Evolutionary conservation across 1,139 yeast genomes (phyloP), one percentile per base, ranked within the genome.

Genomic region (Candida dubliniensis): DNA sequence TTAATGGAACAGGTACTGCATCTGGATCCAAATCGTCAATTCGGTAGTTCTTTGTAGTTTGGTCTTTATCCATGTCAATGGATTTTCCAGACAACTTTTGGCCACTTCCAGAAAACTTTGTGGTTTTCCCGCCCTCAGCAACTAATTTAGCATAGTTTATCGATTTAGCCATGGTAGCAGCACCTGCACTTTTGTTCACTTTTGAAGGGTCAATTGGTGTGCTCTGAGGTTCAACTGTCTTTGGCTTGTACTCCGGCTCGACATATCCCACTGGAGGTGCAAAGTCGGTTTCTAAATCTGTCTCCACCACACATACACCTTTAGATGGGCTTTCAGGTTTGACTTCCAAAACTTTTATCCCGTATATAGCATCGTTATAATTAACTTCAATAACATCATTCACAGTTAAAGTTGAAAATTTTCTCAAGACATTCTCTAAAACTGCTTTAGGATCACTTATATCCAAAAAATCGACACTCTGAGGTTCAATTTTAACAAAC

Each of bases 181-280:
- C 75, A 1, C 84, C 79, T 0, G 71, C 74, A 26, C 77, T 63
- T 48, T 66, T 58, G 52, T 64, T 67, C 7, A 71, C 74, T 41
- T 58, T 62, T 3, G 66, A 50, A 2, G 76, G 74, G 31, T 63
- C 60, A 29, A 69, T 69, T 10, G 72, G 64, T 18, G 55, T 66
- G 7, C 32, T 29, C 0, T 67, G 54, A 2, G 79, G 71, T 45
- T 70, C 70, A 5, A 46, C 42, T 9, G 41, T 39, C 40, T 59
- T 56, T 7, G 76, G 77, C 40, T 59, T 67, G 52, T 81, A 81
- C 53, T 82, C 86, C 1, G 96, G 96, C 60, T 93, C 99, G 26
- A 88, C 96, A 59, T 95, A 95, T 0, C 99, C 99, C 4, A 93
- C 96, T 0, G 99, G 99, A 3, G 99, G 96, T 2, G 98, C 99